A percentile compares a stretch with the other conserved stretches of the same genome.
phyloP scores from a whole-genome alignment of 2,329 filamentous ascomycete genomes.

The Hypoxylon sp. region DNA sequence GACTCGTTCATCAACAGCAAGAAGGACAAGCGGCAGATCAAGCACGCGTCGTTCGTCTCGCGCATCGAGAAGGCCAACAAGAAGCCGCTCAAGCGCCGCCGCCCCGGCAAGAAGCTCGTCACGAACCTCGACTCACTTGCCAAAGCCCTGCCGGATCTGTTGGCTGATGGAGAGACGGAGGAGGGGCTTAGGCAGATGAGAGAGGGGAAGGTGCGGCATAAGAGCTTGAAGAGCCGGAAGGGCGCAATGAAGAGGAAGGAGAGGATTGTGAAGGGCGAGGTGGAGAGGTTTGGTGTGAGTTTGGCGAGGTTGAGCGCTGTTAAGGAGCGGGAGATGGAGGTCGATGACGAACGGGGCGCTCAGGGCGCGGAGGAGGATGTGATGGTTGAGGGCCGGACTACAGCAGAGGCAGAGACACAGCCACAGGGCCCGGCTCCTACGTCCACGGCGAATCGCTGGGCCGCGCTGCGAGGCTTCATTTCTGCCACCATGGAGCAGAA shows the following conservation, averaged over 20 bases:
- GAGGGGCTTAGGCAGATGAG: slow-evolving; percentile 58
- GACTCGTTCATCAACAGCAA: slow-evolving; percentile 80
- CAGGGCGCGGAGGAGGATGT: slow-evolving; percentile 28
- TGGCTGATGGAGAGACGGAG: slow-evolving; percentile 64
- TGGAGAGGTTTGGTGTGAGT: slow-evolving; percentile 86
- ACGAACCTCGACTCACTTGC: slow-evolving; percentile 82
- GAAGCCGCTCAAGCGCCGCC: slow-evolving; percentile 73
- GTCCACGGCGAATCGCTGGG: slow-evolving; percentile 76
- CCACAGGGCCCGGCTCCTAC: slow-evolving; percentile 41
- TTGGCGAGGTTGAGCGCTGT: slow-evolving; percentile 78
- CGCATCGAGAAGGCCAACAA: slow-evolving; percentile 75
- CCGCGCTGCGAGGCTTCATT: slow-evolving; percentile 86
- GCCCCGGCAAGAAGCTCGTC: slow-evolving; percentile 83
- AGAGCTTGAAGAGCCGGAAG: slow-evolving; percentile 79
- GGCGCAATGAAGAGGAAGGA: slow-evolving; percentile 89
- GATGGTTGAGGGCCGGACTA: not conserved
- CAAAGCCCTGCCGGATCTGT: slow-evolving; percentile 80
- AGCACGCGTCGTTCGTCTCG: slow-evolving; percentile 83
- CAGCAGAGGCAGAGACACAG: not conserved
- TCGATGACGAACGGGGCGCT: slow-evolving; percentile 3
- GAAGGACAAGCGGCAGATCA: slow-evolving; percentile 85
- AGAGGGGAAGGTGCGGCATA: slow-evolving; percentile 78
- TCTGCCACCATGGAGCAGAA: slow-evolving; percentile 91
- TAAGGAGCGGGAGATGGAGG: slow-evolving; percentile 37
- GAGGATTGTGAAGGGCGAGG: slow-evolving; percentile 83